Base-by-base conservation (phyloP, 768 basidiomycete genomes). In the Leucocoprinus sp. region DNA sequence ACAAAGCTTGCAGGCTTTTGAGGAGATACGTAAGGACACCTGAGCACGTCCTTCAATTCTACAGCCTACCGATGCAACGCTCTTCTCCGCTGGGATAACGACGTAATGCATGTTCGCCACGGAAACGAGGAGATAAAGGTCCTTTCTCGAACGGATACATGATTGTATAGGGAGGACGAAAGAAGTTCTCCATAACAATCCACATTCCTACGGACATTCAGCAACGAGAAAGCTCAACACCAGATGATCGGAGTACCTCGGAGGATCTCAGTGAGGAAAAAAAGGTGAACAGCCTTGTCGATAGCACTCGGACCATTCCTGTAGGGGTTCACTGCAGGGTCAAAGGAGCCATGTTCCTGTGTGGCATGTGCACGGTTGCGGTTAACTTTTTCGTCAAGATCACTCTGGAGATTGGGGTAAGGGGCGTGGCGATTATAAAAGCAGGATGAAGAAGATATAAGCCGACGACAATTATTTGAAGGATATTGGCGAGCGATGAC, bases 141-240 rank as follows among this genome's bases (percentile, higher is more conserved):
- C 96, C 96, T 64, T 98, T 98, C 70, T 99, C 96, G 55, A 92
- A 96, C 3, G 93, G 93, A 62, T 92, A 92, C 84, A 85, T 93
- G 72, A 97, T 97, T 24, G 95, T 99, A 65, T 98, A 99, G 21
- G 95, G 95, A 22, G 89, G 90, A 49, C 93, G 76, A 75, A 89
- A 91, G 68, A 89, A 84, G 57, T 91, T 82, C 64, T 91, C 89
- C 48, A 89, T 45, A 22, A 98, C 93, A 59, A 99, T 84, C 90
- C 93, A 96, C 91, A 97, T 93, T 57, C 95, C 95, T 98, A 55
- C 5, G 42, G 36, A 33, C 27, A 41, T 53, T 52, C 37, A 59
- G 53, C 24, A 15, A n/a, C 22, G 37, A 39, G 29, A 35, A 36
- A 39, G 27, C 9, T 35, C 37, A 17, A 5, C 21, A 45, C 8